Base-by-base conservation (phyloP, 768 basidiomycete species). In the Leccinum sublutescens region DNA sequence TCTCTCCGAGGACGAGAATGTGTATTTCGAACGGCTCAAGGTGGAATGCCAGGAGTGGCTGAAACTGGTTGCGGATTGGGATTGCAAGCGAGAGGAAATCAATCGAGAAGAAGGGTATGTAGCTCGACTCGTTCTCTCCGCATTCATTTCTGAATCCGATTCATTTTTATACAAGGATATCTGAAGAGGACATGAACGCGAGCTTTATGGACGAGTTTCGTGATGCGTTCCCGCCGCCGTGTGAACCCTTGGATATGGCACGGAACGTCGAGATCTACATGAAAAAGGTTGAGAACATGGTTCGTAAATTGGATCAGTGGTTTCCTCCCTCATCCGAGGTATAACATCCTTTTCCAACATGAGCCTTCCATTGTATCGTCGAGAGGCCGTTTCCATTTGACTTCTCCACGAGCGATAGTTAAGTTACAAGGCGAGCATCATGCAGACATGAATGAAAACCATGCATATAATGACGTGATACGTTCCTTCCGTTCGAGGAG, bases 271-370 rank as follows among this genome's bases (percentile, higher is more conserved):
- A 71, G 9, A 59, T 59, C 3, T 74, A 74, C 49, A 27, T 73
- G 53, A 57, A 55, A 4, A 66, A 56, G 50, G 71, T 73, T 25
- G 68, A 74, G 45, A 56, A 57, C 12, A 73, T 74, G 51, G 50
- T 69, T 31, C 52, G n/a, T 15, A 69, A 58, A 50, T 58, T 73
- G 23, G 56, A 68, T 23, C 25, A 61, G 12, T 74, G 67, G 66
- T 73, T 73, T 51, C 50, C 68, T 51, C 52, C 58, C 5, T 15
- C 53, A 0, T 23, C 40, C 3, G 10, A 12, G 43, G 33, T 5
- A 23, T 57, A 21, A 25, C n/a, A 34, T 17, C 8, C 3, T 15
- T 33, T 17, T 33, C 10, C 17, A 12, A 12, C 49, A 6, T 9
- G 8, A 21, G 3, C 12, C 21, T 48, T 19, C 23, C 23, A 3